Evolutionary conservation across 352 stramenopile species (phyloP), one percentile per base, ranked within the genome.

Genomic region (Phytophthora idaei): DNA sequence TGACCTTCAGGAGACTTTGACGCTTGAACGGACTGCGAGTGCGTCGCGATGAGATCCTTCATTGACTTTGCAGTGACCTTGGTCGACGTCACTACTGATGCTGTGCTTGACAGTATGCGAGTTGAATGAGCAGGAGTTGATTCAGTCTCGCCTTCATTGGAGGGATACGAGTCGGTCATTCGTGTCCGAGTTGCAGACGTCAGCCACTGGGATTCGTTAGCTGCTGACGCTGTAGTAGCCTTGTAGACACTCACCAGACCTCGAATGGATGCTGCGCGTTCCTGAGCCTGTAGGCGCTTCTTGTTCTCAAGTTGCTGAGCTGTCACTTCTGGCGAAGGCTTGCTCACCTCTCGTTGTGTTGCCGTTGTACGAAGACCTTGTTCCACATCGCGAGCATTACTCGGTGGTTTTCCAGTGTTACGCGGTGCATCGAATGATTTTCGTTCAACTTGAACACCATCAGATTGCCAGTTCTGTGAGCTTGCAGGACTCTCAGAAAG

Each of bases 41-140:
- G 67, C 42, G 71, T 80, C 3, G 46, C 46, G 31, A 85, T 48
- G 25, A 85, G 61, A 31, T 78, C 74, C 44, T 74, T 77, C 64
- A 84, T 73, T 5, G 76, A 76, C 7, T 64, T 80, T 9, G 68
- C 34, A 42, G 54, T 52, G n/a, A 69, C 55, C 55, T 64, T 71
- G 1, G 41, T 53, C 32, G 36, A 34, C 27, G 71, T 74, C 17
- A 65, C 47, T 17, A 65, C 58, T 53, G 52, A 9, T 31, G 36
- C 21, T 47, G 36, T 39, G 21, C 28, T 60, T 31, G 51, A 63
- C 39, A 68, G n/a, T 34, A 61, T 64, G 39, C 17, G 29, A 15
- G 28, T 42, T n/a, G 69, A 47, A 29, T 45, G 17, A 41, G 29
- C 12, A 15, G 39, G 15, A 44, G 14, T 42, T 27, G 48, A 57